Conservation (phyloP, 2,329 filamentous ascomycete species). For the Chaetomiaceae sp. region DNA sequence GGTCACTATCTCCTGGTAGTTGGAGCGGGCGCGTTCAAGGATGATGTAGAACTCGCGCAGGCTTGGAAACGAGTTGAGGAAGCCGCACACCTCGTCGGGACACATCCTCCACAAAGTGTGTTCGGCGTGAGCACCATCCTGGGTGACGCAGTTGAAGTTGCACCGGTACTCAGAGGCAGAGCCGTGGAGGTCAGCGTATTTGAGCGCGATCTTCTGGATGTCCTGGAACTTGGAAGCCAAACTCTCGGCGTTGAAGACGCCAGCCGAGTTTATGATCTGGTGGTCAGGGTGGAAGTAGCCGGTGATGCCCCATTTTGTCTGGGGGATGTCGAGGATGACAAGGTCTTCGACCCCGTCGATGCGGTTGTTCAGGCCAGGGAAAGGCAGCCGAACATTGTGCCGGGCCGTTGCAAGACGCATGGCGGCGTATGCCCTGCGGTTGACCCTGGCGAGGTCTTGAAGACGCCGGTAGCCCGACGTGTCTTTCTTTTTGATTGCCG, state of each 20-base stretch:
- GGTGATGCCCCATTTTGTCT: background rate
- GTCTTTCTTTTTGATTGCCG: background rate
- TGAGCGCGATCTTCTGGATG: constrained; percentile 7
- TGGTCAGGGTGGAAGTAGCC: background rate
- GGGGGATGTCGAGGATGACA: constrained; percentile 18
- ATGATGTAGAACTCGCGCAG: constrained; percentile 31
- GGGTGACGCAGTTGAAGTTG: constrained; percentile 5
- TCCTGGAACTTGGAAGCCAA: background rate
- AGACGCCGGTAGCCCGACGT: constrained; percentile 10
- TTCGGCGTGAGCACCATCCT: background rate
- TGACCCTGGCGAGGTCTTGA: background rate
- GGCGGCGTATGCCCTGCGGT: background rate
- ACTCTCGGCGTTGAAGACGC: background rate
- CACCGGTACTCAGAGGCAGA: too few species aligned
- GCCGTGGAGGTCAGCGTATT: background rate
- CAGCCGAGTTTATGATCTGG: constrained; percentile 5
- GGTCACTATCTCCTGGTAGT: background rate
- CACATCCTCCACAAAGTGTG: constrained; percentile 16
- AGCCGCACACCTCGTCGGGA: constrained; percentile 18
- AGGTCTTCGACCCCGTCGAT: constrained; percentile 19
- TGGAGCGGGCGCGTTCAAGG: background rate
- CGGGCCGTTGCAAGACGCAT: background rate
- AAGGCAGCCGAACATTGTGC: background rate
- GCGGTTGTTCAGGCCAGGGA: background rate
- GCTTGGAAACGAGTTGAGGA: constrained; percentile 27